These are phyloP conservation scores for Claviceps fusiformis DNA, from an alignment of 2,329 filamentous ascomycete genomes.

Conservation along the genomic window DNA sequence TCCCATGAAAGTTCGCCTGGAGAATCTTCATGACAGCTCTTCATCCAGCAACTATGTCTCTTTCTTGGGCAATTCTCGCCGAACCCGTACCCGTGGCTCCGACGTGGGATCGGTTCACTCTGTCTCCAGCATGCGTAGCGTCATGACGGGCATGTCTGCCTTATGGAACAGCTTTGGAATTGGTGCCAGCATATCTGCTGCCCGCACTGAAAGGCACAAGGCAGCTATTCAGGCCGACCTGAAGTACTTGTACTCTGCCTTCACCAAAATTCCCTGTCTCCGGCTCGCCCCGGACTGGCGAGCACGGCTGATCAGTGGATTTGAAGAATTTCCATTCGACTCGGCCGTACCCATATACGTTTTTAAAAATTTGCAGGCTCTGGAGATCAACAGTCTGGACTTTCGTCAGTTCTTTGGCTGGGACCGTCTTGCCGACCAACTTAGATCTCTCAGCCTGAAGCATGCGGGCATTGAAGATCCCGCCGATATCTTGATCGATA, in stretches of 20 bases:
- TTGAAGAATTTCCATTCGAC: constrained; percentile 96
- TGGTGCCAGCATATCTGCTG: constrained; percentile 61
- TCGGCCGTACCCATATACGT: constrained; percentile 91
- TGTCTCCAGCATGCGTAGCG: constrained; percentile 89
- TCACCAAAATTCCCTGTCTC: constrained; percentile 93
- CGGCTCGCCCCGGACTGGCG: constrained; percentile 85
- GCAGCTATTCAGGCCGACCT: constrained; percentile 72
- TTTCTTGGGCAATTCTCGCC: constrained; percentile 68
- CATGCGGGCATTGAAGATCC: constrained; percentile 81
- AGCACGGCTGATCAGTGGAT: constrained; percentile 77
- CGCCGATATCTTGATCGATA: constrained; percentile 77
- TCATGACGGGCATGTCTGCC: constrained; percentile 92
- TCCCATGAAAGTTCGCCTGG: constrained; percentile 88
- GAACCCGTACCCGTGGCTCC: constrained; percentile 62
- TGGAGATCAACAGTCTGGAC: constrained; percentile 92
- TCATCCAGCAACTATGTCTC: constrained; percentile 90
- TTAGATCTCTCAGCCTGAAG: constrained; percentile 79
- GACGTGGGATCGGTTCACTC: constrained; percentile 90
- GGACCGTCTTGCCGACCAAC: constrained; percentile 84
- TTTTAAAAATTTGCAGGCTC: constrained; percentile 90
- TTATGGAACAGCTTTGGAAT: constrained; percentile 84
- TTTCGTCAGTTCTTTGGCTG: constrained; percentile 96
- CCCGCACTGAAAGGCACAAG: constrained; percentile 82
- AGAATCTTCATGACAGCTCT: constrained; percentile 82
- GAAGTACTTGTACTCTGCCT: constrained; percentile 94